These are phyloP conservation scores for Periconia macrospinosa DNA, from an alignment of 2,329 filamentous ascomycete species.

Conservation along the genomic window DNA sequence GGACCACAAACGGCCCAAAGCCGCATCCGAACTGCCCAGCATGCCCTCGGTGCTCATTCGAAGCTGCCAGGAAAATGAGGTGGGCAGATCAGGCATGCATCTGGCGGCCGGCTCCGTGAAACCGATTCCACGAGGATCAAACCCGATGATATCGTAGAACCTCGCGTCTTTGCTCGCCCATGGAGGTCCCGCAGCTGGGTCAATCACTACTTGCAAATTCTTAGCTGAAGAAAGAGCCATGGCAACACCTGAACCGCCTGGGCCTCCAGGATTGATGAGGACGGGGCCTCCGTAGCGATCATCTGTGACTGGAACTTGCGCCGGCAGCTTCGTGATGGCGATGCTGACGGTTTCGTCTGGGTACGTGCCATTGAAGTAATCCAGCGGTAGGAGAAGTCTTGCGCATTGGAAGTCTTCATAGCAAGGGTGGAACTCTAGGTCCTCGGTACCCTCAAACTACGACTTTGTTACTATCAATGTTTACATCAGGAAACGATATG, in stretches of 20 bases:
- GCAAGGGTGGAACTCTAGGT: constrained; percentile 36
- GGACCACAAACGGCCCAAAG: constrained; percentile 46
- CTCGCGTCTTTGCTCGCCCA: constrained; percentile 20
- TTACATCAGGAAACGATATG: not conserved
- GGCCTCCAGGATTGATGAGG: constrained; percentile 49
- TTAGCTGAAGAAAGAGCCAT: constrained; percentile 28
- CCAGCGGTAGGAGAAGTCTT: constrained; percentile 38
- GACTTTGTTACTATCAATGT: too few species aligned
- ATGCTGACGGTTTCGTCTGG: constrained; percentile 31
- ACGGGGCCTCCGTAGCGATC: constrained; percentile 46
- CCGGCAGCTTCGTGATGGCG: constrained; percentile 35
- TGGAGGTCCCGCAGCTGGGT: constrained; percentile 19
- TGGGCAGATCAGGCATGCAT: constrained; percentile 37
- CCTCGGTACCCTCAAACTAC: constrained; percentile 27
- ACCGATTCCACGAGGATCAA: constrained; percentile 49
- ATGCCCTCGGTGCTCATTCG: constrained; percentile 42
- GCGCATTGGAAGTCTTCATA: constrained; percentile 38
- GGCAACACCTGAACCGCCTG: constrained; percentile 45
- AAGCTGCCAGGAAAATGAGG: constrained; percentile 41
- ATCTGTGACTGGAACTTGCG: constrained; percentile 37
- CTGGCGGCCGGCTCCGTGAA: constrained; percentile 35
- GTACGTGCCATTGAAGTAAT: constrained; percentile 42
- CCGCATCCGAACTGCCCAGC: constrained; percentile 46
- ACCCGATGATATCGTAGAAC: constrained; percentile 49
- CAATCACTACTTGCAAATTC: constrained; percentile 31